Conservation (phyloP, 345 rosid genomes). For the Arabis hirsuta region DNA sequence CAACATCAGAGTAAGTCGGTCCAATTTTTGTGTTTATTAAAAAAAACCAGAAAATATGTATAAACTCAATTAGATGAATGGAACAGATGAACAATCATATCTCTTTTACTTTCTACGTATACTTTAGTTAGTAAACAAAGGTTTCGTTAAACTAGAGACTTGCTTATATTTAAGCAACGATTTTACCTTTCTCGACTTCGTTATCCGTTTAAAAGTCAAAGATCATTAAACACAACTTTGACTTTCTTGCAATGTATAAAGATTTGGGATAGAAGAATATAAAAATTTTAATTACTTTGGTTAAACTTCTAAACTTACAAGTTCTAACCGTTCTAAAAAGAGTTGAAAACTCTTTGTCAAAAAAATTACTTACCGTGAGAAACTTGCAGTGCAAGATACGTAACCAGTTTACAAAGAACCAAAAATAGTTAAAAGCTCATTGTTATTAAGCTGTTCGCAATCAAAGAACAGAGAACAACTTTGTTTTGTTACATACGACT, state of each 20-base stretch:
- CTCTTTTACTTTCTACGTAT: constrained; percentile 26
- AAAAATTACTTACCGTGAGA: constrained; percentile 36
- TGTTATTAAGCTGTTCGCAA: neutral
- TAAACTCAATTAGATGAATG: constrained; percentile 15
- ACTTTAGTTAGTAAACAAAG: constrained; percentile 29
- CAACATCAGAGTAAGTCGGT: constrained; percentile 12
- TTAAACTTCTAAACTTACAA: constrained; percentile 14
- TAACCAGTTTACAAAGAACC: constrained; percentile 20
- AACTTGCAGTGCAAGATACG: constrained; percentile 29
- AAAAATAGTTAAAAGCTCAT: neutral
- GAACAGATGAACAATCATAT: constrained; percentile 33
- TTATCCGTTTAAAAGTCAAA: constrained; percentile 25
- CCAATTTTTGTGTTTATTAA: neutral
- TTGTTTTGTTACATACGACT: too few species aligned
- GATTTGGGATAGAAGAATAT: neutral
- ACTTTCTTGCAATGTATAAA: constrained; percentile 1
- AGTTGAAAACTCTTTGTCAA: constrained; percentile 10
- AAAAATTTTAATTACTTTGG: neutral
- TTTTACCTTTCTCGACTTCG: constrained; percentile 14
- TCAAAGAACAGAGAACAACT: neutral
- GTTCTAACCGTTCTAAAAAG: constrained; percentile 11
- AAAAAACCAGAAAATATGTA: constrained; percentile 11
- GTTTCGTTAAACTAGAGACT: constrained; percentile 32
- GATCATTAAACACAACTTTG: constrained; percentile 17
- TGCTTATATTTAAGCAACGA: constrained; percentile 21